Base-by-base conservation (phyloP, 441 rosid genomes). In the Populus hybrid region DNA sequence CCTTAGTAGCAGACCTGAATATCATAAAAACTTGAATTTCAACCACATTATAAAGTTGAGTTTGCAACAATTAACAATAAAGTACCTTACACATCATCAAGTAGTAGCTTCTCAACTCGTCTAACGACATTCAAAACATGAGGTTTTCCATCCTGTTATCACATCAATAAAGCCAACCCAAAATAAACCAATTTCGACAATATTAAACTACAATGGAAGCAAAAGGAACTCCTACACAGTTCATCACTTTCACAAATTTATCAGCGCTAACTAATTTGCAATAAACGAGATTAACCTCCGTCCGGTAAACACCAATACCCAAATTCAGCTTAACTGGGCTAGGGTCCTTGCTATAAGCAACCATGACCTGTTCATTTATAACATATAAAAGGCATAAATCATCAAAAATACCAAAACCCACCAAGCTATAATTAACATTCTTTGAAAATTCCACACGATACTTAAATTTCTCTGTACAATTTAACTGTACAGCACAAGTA, bases 291-390 rank as follows among this genome's bases (percentile, higher is more conserved):
- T 30, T 14, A 3, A 89, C 97, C 93, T 94, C 98, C 1, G 91
- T 87, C 70, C 95, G 85, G 83, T 93, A 92, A 83, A 94, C 97
- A 67, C 97, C 98, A 65, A 91, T 89, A 70, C 97, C 97, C 80
- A 92, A 78, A 87, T 92, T 92, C 76, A 94, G 84, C 92, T 94
- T 94, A 40, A 88, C 69, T 5, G 91, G 97, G 82, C 93, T 94
- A 2, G 89, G 90, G 65, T 94, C 97, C 81, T 90, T 86, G 87
- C 89, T 92, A 73, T 85, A 92, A 1, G 97, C 97, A 75, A 88
- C 89, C 16, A 88, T 91, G 80, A 88, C 89, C 91, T 89, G 72
- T 75, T 74, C n/a, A 50, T 34, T 61, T 20, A 30, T 16, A 35
- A 2, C 23, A 30, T 69, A 34, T 35, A 8, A 69, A 69, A 20